Evolutionary conservation across 208 protist species (phyloP), one percentile per base, ranked within the genome.

Genomic region (Novymonas esmeraldas): DNA sequence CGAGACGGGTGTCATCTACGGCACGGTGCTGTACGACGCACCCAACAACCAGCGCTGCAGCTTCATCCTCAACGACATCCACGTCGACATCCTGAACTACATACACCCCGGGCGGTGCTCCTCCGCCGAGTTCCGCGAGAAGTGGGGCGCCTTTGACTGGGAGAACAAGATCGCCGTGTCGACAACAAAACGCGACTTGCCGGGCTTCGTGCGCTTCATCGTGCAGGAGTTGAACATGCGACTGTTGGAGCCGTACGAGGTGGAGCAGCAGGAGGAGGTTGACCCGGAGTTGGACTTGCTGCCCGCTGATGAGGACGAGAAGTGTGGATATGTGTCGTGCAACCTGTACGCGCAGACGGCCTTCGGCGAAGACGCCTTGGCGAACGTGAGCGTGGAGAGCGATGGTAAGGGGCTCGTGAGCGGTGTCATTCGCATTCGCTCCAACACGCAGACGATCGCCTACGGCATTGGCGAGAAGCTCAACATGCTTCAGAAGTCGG

Each of bases 31-130:
- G 16, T 99, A 99, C 84, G 98, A 99, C 72, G 87, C 84, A 24
- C 79, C 88, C 5, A 78, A 86, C 54, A 80, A 78, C 42, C 93
- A 97, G 51, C 86, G 85, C 34, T 89, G 85, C 64, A 97, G 88
- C 76, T 90, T 99, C 48, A 88, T 98, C 33, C 84, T 99, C 18
- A 98, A 97, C 76, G 95, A 99, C 73, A 97, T 99, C 46, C 91
- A 98, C 72, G 97, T 99, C 28, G 98, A 99, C 81, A 98, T 99
- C 65, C 98, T 99, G 93, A 98, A 99, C 82, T 99, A 99, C 78
- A 98, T 99, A 72, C 73, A 70, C 24, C 98, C 98, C 1, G 89
- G 95, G 0, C 73, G 55, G 16, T 98, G 96, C 73, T 59, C 81
- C 9, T 76, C 97, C 28, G 54, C 81, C 2, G 81, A 97, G 48